These are phyloP conservation scores for Galerina sulciceps DNA, from an alignment of 768 basidiomycete genomes.

Conservation along the genomic window DNA sequence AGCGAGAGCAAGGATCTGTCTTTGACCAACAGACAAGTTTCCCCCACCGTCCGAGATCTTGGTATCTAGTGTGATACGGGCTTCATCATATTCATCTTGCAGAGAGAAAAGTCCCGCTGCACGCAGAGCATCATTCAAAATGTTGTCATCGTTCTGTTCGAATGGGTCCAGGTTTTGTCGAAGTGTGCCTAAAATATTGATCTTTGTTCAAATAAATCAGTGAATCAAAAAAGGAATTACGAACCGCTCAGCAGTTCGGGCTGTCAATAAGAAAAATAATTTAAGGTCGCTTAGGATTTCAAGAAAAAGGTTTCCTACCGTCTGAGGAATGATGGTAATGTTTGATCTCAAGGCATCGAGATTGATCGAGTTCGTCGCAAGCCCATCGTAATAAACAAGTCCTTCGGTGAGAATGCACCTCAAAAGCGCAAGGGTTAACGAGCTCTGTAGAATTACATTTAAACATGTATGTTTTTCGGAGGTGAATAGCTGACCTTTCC, in stretches of 20 bases:
- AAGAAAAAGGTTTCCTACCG: slow-evolving; percentile 24
- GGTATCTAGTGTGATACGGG: background rate
- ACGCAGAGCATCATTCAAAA: background rate
- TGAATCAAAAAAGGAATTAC: no score
- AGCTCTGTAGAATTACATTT: slow-evolving; percentile 41
- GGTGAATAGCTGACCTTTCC: slow-evolving; percentile 14
- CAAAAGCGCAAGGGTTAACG: slow-evolving; percentile 57
- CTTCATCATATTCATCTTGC: background rate
- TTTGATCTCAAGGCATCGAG: slow-evolving; percentile 57
- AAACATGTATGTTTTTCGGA: background rate
- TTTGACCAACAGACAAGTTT: background rate
- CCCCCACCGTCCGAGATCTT: background rate
- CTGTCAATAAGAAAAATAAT: background rate
- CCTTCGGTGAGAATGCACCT: slow-evolving; percentile 62
- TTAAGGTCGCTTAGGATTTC: background rate
- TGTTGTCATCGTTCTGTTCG: background rate
- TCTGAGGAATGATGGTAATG: slow-evolving; percentile 63
- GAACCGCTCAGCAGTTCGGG: no score
- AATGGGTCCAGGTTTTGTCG: slow-evolving; percentile 5
- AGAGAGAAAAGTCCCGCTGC: background rate
- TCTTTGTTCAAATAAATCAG: no score
- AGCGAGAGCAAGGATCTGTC: slow-evolving; percentile 4
- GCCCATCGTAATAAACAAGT: slow-evolving; percentile 57
- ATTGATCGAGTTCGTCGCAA: slow-evolving; percentile 51
- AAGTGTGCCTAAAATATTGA: background rate